Conservation (phyloP, 148 eudicot species). For the Limonium bicolor region DNA sequence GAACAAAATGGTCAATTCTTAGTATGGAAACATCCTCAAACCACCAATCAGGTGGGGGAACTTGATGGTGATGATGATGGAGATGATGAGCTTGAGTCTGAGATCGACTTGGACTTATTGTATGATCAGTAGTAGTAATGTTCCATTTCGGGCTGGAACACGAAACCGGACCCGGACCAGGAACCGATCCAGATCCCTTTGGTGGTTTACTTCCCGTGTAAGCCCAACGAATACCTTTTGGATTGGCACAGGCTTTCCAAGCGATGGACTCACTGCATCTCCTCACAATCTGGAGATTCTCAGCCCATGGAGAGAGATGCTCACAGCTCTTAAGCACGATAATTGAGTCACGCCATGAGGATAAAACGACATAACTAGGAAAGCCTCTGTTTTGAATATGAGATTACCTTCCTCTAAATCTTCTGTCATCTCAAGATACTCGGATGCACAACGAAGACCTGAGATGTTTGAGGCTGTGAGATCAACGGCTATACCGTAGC, state of each 20-base stretch:
- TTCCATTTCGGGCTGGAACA: conserved; percentile 86
- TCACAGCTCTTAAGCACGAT: conserved; percentile 51
- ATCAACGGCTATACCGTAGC: conserved; percentile 43
- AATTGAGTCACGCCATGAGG: conserved; percentile 59
- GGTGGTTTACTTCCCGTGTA: conserved; percentile 48
- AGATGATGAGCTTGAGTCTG: too few relatives aligned
- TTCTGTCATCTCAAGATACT: conserved; percentile 64
- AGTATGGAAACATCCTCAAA: conserved; percentile 80
- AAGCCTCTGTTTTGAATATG: conserved; percentile 52
- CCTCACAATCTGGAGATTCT: conserved; percentile 53
- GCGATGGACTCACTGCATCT: conserved; percentile 80
- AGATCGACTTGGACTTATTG: conserved; percentile 25
- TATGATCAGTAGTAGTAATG: conserved; percentile 10
- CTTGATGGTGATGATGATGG: too few relatives aligned
- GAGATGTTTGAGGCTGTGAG: conserved; percentile 40
- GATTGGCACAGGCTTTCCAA: conserved; percentile 96
- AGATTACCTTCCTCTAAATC: conserved; percentile 62
- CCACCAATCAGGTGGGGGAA: conserved; percentile 95
- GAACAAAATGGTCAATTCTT: conserved; percentile 85
- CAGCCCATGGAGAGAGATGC: conserved; percentile 60
- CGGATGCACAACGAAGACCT: conserved; percentile 53
- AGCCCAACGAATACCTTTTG: conserved; percentile 81
- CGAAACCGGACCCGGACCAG: too few relatives aligned
- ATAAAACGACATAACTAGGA: conserved; percentile 49
- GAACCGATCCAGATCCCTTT: too few relatives aligned